Evolutionary conservation across 306 rosid genomes (phyloP), one percentile per base, ranked within the genome.

Genomic region (Vigna reflexopilosa): DNA sequence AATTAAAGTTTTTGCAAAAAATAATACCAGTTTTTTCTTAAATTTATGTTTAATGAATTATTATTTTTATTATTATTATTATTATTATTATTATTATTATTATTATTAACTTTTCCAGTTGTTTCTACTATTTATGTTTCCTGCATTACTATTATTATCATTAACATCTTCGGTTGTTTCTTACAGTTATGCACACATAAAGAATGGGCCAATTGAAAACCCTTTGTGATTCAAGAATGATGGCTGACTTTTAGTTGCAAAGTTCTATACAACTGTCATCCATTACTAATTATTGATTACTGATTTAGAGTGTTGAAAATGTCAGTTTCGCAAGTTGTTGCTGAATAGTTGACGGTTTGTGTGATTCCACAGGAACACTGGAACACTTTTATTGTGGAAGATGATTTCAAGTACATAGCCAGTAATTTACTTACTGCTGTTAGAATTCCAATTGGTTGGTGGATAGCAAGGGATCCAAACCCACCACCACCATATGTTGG

Each of bases 401-500:
- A 84, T 5, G 98, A 93, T 77, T 88, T 93, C 82, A 76, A 89
- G 59, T 89, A 87, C 84, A 84, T 91, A 61, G 85, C 86, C 1
- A 61, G 19, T 24, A 88, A 78, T 38, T 93, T 93, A 73, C 44
- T 93, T 50, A 86, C 87, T 56, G 89, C 91, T 0, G 91, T 87
- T 48, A 93, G 98, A 88, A 93, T 93, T 13, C 98, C 97, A 2
- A 87, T 93, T 7, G 98, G 98, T 0, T 93, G 97, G 98, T 93
- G 98, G 98, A 89, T 89, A 66, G 93, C 97, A 48, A 91, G 89
- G 45, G 93, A 87, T 44, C 98, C 98, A 34, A 73, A 42, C 3
- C 97, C 97, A 36, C 96, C 96, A 3, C n/a, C 28, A 42, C 95
- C 97, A 30, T 91, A 86, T 4, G 97, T 91, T 24, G 91, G 86